Percentiles rank a stretch among this genome's conserved stretches.
These are phyloP conservation scores for Iris pallida DNA, from an alignment of 116 monocot genomes.

Conservation along the genomic window DNA sequence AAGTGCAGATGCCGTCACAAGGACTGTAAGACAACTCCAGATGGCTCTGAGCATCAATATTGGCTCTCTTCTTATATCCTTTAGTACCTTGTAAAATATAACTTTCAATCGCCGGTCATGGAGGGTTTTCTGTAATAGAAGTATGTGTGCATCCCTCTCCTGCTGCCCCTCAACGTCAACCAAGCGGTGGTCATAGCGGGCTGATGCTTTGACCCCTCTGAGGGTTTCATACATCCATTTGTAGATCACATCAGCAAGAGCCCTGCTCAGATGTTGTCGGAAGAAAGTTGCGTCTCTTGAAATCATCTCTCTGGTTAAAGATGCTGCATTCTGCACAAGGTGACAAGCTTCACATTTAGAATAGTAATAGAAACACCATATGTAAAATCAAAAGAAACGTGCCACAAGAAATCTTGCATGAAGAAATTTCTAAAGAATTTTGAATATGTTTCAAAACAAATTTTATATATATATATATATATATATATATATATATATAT, in stretches of 20 bases:
- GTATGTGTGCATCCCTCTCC: neutral
- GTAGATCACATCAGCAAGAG: slow-evolving; percentile 31
- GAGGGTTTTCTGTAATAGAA: slow-evolving; percentile 3
- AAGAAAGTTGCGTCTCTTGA: slow-evolving; percentile 31
- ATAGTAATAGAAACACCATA: too few relatives aligned
- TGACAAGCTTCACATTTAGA: neutral
- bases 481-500: too few relatives aligned
- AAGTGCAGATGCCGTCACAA: slow-evolving; percentile 16
- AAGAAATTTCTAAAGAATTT: neutral
- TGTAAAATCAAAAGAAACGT: too few relatives aligned
- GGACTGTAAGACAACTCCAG: slow-evolving; percentile 24
- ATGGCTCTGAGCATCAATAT: slow-evolving; percentile 27
- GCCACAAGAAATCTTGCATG: neutral
- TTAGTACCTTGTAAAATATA: slow-evolving; percentile 30
- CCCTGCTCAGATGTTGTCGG: slow-evolving; percentile 17
- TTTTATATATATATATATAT: too few relatives aligned
- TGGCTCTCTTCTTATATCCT: slow-evolving; percentile 20
- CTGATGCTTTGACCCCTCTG: neutral
- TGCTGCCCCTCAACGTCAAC: neutral
- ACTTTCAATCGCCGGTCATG: slow-evolving; percentile 29
- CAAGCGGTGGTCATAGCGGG: neutral
- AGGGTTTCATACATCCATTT: slow-evolving; percentile 25
- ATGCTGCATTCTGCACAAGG: slow-evolving; percentile 28
- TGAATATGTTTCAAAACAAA: neutral
- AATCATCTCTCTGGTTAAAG: slow-evolving; percentile 24